A percentile compares a stretch with the other conserved stretches of the same genome.
Evolutionary conservation across 805 yeast species (phyloP).

Genomic region (Lachancea quebecensis): DNA sequence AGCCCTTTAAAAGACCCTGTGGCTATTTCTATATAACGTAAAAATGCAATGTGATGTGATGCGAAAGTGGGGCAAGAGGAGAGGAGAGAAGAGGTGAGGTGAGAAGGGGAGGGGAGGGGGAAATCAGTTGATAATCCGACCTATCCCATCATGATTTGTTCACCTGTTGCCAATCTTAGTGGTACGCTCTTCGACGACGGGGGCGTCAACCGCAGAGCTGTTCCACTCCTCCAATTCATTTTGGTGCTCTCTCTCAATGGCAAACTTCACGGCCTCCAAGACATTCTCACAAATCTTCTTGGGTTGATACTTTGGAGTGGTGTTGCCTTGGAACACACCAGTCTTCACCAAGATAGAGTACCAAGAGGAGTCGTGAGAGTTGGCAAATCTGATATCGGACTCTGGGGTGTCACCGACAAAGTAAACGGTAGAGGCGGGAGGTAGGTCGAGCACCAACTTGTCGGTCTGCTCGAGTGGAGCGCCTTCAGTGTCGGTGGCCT

Average conservation of each 20-base stretch:
- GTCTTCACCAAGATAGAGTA: slow-evolving; percentile 78
- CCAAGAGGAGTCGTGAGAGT: slow-evolving; percentile 81
- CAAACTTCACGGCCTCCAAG: slow-evolving; percentile 74
- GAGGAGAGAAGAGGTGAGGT: no score
- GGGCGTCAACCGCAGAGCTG: slow-evolving; percentile 43
- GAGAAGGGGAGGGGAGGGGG: no score
- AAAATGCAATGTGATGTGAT: slow-evolving; percentile 3
- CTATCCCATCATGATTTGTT: neutral
- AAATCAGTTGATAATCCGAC: no score
- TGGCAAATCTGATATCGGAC: slow-evolving; percentile 81
- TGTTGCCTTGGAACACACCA: slow-evolving; percentile 79
- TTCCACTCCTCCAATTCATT: slow-evolving; percentile 74
- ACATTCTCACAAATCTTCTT: slow-evolving; percentile 68
- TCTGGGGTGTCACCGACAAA: slow-evolving; percentile 90
- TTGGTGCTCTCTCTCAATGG: slow-evolving; percentile 73
- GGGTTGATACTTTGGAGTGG: slow-evolving; percentile 72
- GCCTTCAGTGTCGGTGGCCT: slow-evolving; percentile 32
- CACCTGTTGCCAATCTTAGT: neutral
- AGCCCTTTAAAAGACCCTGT: no score
- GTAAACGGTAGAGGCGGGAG: slow-evolving; percentile 80
- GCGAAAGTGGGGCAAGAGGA: no score
- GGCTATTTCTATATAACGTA: no score
- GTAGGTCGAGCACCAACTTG: slow-evolving; percentile 48
- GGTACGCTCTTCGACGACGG: slow-evolving; percentile 36
- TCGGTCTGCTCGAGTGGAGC: slow-evolving; percentile 40